Evolutionary conservation across 495 filamentous ascomycete genomes (phyloP).

Genomic region (Penicillium simplicissimum): DNA sequence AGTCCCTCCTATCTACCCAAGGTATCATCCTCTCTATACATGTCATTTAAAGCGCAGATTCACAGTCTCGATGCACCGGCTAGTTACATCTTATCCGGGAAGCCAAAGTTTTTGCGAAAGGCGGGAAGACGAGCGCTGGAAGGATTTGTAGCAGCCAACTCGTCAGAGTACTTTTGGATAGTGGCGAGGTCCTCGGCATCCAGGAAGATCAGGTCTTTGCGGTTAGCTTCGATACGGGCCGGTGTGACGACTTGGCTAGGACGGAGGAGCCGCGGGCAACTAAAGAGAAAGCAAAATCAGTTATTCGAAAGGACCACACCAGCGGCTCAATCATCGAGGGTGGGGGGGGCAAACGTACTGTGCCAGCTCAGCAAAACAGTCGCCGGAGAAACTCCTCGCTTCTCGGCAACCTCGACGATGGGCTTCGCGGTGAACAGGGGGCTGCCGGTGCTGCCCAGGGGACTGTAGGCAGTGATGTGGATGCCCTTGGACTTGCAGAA

Average conservation of each 20-base stretch:
- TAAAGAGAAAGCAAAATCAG: slow-evolving; percentile 26
- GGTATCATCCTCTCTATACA: background rate
- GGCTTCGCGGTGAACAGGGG: slow-evolving; percentile 68
- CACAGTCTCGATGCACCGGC: background rate
- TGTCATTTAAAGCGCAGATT: background rate
- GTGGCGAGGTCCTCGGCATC: slow-evolving; percentile 65
- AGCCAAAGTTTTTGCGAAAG: slow-evolving; percentile 75
- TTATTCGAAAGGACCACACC: background rate
- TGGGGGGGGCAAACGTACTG: too few species aligned
- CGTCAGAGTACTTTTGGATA: slow-evolving; percentile 59
- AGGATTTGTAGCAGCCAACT: slow-evolving; percentile 60
- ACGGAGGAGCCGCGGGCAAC: slow-evolving; percentile 73
- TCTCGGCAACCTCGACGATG: slow-evolving; percentile 68
- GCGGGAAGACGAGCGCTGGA: slow-evolving; percentile 74
- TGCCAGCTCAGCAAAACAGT: slow-evolving; percentile 76
- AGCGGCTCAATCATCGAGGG: too few species aligned
- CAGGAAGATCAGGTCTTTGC: slow-evolving; percentile 61
- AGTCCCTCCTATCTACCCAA: too few species aligned
- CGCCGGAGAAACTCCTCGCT: slow-evolving; percentile 61
- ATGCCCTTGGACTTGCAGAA: slow-evolving; percentile 72
- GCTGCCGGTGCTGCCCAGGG: slow-evolving; percentile 75
- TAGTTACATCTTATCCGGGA: slow-evolving; percentile 64
- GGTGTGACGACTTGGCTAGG: slow-evolving; percentile 76
- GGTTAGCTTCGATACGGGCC: slow-evolving; percentile 72
- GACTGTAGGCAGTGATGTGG: slow-evolving; percentile 74